phyloP scores from a whole-genome alignment of 441 rosid genomes.

The Adansonia grandidieri region DNA sequence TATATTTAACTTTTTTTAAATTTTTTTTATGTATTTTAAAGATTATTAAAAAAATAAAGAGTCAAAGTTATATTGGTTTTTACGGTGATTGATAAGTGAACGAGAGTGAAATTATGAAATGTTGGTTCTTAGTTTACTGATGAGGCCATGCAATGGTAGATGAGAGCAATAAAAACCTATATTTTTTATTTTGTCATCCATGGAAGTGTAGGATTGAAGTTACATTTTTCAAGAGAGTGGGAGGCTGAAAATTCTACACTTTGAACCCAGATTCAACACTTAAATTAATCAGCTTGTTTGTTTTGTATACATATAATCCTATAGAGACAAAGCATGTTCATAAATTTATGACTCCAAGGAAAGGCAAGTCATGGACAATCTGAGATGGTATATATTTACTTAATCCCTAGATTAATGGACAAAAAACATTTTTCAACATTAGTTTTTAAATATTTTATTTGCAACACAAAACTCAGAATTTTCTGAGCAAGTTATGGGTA shows the following conservation, averaged over 20 bases:
- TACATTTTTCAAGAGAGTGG: not conserved
- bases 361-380: conserved; percentile 44
- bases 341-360: conserved; percentile 22
- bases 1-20: no score
- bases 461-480: conserved; percentile 17
- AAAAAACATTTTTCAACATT: not conserved
- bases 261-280: not conserved
- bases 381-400: conserved; percentile 48
- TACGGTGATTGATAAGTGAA: not conserved
- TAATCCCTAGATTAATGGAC: conserved; percentile 30
- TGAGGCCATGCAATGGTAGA: not conserved
- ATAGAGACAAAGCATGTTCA: conserved; percentile 29
- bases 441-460: conserved; percentile 18
- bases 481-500: conserved; percentile 54
- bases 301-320: not conserved
- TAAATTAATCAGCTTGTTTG: conserved; percentile 21
- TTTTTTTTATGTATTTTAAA: no score
- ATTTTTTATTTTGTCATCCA: not conserved
- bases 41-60: no score
- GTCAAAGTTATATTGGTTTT: no score
- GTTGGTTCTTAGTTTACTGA: not conserved
- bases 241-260: not conserved
- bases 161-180: not conserved
- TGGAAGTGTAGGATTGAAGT: not conserved
- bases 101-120: not conserved